Base-by-base conservation (phyloP, 2,329 filamentous ascomycete species). In the Diplodia intermedia region DNA sequence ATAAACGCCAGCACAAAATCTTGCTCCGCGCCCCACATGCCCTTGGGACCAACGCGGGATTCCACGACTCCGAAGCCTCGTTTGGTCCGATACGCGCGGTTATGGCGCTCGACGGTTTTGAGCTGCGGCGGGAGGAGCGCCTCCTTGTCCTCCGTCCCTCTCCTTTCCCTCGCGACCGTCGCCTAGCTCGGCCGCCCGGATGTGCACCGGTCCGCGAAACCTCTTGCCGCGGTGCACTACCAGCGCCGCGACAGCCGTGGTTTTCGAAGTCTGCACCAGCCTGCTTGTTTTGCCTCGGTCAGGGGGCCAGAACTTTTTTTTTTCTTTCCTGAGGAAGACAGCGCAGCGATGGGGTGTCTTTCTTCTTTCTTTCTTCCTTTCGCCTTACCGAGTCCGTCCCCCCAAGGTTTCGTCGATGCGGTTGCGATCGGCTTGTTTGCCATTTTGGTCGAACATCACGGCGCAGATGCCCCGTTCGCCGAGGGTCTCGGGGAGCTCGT, bases 21-120 rank as follows among this genome's bases (percentile, higher is more conserved):
- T 7, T 12, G 18, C 31, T 23, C 11, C 11, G 47, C 60, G 14
- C 60, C 60, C 60, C 60, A 63, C 60, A 63, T 52, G 12, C 60
- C 60, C 2, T 12, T 31, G 2, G 43, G 47, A 1, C 29, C 18
- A 15, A 36, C 12, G 31, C 60, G n/a, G 2, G 60, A 9, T 0
- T 52, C 47, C 5, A 26, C 29, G 4, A 26, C 14, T 11, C 8
- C 3, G 9, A 63, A 63, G 18, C 60, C 60, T 12, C 60, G 43
- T 7, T n/a, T 31, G 2, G 29, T 50, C 60, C 60, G 40, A n/a
- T 52, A 52, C 6, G 43, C 47, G 15, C 43, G 4, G 20, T 52
- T 52, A n/a, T 38, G 60, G 12, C 52, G 29, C 43, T 52, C 26
- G 29, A 62, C 18, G 11, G 57, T 26, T 18, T 36, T 62, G 29